phyloP scores from a whole-genome alignment of 768 basidiomycete genomes.

The Xerocomus potaroensis region DNA sequence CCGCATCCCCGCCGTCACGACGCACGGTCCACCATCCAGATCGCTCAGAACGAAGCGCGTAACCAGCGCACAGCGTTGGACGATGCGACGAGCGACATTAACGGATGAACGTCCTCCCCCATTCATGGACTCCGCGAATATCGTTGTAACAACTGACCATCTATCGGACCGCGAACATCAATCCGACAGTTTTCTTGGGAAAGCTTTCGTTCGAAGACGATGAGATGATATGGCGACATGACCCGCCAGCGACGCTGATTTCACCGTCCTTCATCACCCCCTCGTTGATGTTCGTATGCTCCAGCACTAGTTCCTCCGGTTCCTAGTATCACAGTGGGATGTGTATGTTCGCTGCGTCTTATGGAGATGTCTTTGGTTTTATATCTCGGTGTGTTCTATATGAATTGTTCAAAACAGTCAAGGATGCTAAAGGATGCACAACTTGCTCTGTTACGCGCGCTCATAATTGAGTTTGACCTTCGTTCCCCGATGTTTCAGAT shows the following conservation, averaged over 20 bases:
- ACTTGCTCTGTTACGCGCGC: slow-evolving; percentile 63
- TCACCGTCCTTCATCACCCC: slow-evolving; percentile 21
- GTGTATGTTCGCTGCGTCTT: slow-evolving; percentile 16
- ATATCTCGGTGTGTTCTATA: slow-evolving; percentile 22
- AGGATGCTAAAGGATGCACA: slow-evolving; percentile 24
- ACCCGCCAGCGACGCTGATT: slow-evolving; percentile 18
- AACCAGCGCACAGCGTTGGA: not conserved
- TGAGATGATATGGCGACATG: slow-evolving; percentile 17
- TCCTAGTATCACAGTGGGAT: slow-evolving; percentile 4
- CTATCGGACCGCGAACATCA: slow-evolving; percentile 13
- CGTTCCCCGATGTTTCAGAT: slow-evolving; percentile 35
- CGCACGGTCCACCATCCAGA: not conserved
- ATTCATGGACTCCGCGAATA: slow-evolving; percentile 17
- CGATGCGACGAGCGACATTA: slow-evolving; percentile 10
- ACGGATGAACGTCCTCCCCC: not conserved
- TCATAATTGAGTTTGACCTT: slow-evolving; percentile 76
- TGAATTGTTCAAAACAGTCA: not conserved
- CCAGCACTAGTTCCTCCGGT: slow-evolving; percentile 2
- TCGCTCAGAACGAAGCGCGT: not conserved
- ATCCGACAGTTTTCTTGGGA: slow-evolving; percentile 8
- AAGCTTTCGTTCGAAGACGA: slow-evolving; percentile 23
- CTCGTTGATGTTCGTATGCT: slow-evolving; percentile 12
- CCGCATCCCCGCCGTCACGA: too few relatives aligned
- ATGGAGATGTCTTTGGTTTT: slow-evolving; percentile 24
- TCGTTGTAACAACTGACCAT: not conserved